Percentiles rank a stretch among this genome's conserved stretches.
Conservation (phyloP, 2,329 filamentous ascomycete species). For the Parafenestella ontariensis region DNA sequence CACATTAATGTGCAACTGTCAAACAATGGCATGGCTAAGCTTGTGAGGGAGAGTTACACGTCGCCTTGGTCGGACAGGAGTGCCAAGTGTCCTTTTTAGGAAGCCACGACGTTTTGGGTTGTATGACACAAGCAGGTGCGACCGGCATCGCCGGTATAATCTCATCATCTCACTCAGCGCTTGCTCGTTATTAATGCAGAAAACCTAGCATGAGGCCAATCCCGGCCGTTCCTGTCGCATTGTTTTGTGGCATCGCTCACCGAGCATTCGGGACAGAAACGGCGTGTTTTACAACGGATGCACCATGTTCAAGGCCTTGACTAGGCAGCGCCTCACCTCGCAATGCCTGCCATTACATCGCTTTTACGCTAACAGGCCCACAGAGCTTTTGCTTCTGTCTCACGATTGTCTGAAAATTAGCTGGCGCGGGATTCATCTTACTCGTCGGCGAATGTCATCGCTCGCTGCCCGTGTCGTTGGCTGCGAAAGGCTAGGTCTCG, state of each 20-base stretch:
- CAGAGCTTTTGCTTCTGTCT: not conserved
- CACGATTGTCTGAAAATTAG: not conserved
- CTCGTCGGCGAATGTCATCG: slow-evolving; percentile 9
- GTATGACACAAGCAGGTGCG: not conserved
- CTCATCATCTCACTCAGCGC: slow-evolving; percentile 7
- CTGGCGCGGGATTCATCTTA: slow-evolving; percentile 7
- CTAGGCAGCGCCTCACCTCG: not conserved
- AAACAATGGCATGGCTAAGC: no score
- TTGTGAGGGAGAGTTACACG: no score
- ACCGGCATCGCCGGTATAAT: slow-evolving; percentile 3
- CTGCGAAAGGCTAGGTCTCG: not conserved
- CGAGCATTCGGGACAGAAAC: slow-evolving; percentile 2
- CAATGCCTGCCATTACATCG: not conserved
- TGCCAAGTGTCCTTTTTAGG: not conserved
- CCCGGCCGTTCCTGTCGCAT: not conserved
- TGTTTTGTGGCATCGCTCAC: not conserved
- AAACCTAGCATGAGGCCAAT: not conserved
- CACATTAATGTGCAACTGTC: no score
- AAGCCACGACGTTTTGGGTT: not conserved
- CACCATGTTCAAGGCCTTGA: slow-evolving; percentile 1
- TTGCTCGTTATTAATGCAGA: not conserved
- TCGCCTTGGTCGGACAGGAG: not conserved
- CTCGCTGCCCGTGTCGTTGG: slow-evolving; percentile 1
- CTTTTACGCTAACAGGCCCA: not conserved
- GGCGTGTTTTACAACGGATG: slow-evolving; percentile 8